Conservation (phyloP, 306 rosid genomes). For the Prunus mume region DNA sequence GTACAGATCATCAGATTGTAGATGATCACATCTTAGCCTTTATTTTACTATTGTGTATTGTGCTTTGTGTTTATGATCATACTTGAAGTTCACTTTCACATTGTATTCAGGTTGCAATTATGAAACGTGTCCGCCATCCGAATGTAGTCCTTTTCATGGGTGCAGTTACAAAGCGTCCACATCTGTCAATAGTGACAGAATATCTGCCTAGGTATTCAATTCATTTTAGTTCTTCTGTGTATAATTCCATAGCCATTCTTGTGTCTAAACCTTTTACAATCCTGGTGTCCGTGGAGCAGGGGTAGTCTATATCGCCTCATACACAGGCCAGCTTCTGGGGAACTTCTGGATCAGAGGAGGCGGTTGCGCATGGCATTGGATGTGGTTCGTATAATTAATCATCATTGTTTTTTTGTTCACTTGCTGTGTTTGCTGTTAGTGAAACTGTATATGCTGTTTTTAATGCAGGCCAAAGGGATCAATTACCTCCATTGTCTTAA, state of each 20-base stretch:
- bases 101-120: conserved; percentile 77
- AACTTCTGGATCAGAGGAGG: conserved; percentile 73
- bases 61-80: background rate
- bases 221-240: background rate
- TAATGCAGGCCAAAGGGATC: conserved; percentile 91
- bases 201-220: conserved; percentile 74
- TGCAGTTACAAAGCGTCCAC: conserved; percentile 86
- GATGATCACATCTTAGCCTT: background rate
- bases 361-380: conserved; percentile 87
- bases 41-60: background rate
- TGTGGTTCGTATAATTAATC: conserved; percentile 57
- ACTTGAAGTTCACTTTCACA: conserved; percentile 21
- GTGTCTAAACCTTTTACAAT: conserved; percentile 11
- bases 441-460: conserved; percentile 4
- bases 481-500: conserved; percentile 90
- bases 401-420: background rate
- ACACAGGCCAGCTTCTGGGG: conserved; percentile 87
- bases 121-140: conserved; percentile 98
- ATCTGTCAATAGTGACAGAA: conserved; percentile 92
- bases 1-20: background rate
- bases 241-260: background rate
- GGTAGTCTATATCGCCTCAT: conserved; percentile 90
- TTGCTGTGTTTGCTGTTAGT: background rate
- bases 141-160: conserved; percentile 99
- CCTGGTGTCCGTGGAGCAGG: conserved; percentile 39